Evolutionary conservation across 495 filamentous ascomycete genomes (phyloP).

Genomic region (Hypoxylon intermedium): DNA sequence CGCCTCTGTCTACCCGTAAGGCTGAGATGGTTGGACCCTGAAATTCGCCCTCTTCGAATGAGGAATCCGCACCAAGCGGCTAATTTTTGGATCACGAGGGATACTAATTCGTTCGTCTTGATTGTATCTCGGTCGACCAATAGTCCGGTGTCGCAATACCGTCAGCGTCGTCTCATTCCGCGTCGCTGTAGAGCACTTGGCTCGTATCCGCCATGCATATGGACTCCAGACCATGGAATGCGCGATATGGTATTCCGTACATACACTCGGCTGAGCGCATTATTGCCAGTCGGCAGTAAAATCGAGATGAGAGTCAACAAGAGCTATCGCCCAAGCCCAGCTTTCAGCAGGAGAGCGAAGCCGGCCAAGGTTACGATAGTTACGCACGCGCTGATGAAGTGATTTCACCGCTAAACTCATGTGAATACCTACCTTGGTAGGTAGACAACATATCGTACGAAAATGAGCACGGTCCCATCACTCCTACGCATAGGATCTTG

Average conservation of each 20-base stretch:
- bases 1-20: conserved; percentile 10
- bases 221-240: conserved; percentile 6
- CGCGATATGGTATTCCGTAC: background rate
- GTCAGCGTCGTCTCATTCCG: conserved; percentile 1
- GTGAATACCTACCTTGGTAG: no score
- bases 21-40: conserved; percentile 20
- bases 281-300: no score
- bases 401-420: no score
- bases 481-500: conserved; percentile 10
- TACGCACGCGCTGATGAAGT: no score
- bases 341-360: no score
- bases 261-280: no score
- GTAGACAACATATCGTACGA: no score
- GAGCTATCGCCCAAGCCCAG: no score
- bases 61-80: background rate
- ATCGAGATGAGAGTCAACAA: no score
- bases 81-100: conserved; percentile 16
- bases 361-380: no score
- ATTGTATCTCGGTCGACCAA: conserved; percentile 2
- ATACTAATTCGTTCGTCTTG: conserved; percentile 18
- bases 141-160: background rate
- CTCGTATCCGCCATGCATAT: background rate
- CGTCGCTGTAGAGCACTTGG: conserved; percentile 7
- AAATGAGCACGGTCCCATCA: no score
- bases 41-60: conserved; percentile 8